These are phyloP conservation scores for Breviolum minutum DNA, from an alignment of 73 alveolate genomes.

Conservation along the genomic window DNA sequence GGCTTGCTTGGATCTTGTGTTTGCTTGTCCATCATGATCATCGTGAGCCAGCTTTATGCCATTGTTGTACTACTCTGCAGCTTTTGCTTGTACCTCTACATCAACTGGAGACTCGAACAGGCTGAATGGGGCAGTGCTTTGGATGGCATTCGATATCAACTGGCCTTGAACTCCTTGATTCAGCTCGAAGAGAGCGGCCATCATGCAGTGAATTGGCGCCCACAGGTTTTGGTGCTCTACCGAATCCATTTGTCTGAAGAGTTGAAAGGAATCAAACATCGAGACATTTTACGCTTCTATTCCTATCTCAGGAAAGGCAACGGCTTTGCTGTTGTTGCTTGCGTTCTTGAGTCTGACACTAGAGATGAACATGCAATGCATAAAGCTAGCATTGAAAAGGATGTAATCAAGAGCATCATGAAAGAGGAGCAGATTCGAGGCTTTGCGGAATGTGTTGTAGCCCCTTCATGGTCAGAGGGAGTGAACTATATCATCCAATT, in stretches of 20 bases:
- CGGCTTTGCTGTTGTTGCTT: conserved; percentile 76
- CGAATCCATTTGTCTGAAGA: conserved; percentile 73
- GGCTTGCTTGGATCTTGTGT: conserved; percentile 65
- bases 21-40: conserved; percentile 84
- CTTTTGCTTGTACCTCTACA: conserved; percentile 74
- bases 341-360: conserved; percentile 53
- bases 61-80: conserved; percentile 38
- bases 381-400: conserved; percentile 71
- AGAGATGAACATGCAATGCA: conserved; percentile 89
- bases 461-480: conserved; percentile 79
- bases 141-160: conserved; percentile 81
- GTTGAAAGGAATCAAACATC: conserved; percentile 89
- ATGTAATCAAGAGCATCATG: conserved; percentile 85
- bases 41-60: conserved; percentile 76
- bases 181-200: conserved; percentile 82
- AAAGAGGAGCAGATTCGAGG: conserved; percentile 66
- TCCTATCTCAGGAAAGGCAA: conserved; percentile 84
- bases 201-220: conserved; percentile 80
- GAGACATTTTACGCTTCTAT: conserved; percentile 64
- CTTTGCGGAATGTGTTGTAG: conserved; percentile 86
- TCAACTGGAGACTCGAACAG: conserved; percentile 83
- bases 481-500: conserved; percentile 74
- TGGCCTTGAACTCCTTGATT: conserved; percentile 75
- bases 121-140: conserved; percentile 91
- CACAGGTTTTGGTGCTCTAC: conserved; percentile 58